Evolutionary conservation across 108 stramenopile genomes (phyloP), one percentile per base, ranked within the genome.

Genomic region (Licmophora abbreviata): DNA sequence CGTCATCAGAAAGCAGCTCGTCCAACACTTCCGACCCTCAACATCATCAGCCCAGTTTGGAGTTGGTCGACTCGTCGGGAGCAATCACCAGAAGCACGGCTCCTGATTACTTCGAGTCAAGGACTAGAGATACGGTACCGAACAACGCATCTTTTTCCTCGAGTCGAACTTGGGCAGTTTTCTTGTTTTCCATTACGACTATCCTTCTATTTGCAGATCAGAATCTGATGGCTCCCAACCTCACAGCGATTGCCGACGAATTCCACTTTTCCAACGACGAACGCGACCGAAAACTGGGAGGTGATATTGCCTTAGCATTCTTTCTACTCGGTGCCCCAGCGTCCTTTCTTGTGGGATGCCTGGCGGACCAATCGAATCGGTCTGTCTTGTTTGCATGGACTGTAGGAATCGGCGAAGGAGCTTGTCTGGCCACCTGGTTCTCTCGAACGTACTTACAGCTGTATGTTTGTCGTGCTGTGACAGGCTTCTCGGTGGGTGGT

Each of bases 191-290:
- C n/a, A 15, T 79, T 0, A 79, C 76, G 10, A 74, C 79, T 6
- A 56, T 84, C 46, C 68, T 94, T 26, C 61, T 94, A 17, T 88
- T 74, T 63, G 84, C 88, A 9, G 93, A 94, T 61, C 86, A 88
- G 54, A 90, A 90, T 50, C 57, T 94, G 15, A 73, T 94, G 62
- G 44, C 86, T 21, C 93, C 93, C 12, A 90, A 94, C 51, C 51
- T 93, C 32, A 66, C 79, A 11, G 73, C 66, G 28, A 82, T 84
- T 21, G 85, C 92, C 7, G 48, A 77, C 0, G 92, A 93, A 29
- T 93, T 93, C 37, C 69, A 71, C 6, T 75, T 93, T 42, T 33
- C 52, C n/a, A 71, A 78, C 34, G 54, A 63, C 8, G 71, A 88
- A 64, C 75, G 92, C 4, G 92, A 93, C 54, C 57, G 44, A 30